phyloP scores from a whole-genome alignment of 768 basidiomycete species.

The Lactarius psammicola region DNA sequence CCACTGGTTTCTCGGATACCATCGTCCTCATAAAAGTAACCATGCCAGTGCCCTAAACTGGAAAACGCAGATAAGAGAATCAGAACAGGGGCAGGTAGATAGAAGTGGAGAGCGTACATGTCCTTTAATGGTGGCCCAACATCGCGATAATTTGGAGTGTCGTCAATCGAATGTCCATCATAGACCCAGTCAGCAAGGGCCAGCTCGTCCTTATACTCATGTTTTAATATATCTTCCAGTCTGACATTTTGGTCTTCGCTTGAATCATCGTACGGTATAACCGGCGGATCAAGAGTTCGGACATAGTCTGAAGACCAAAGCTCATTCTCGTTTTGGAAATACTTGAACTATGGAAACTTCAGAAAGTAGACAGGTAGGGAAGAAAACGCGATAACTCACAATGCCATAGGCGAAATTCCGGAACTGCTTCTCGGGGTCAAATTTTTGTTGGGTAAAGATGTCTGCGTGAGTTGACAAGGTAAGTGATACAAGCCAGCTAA shows the following conservation, averaged over 20 bases:
- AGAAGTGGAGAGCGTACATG: slow-evolving; percentile 3
- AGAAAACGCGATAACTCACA: slow-evolving; percentile 16
- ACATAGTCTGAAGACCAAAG: slow-evolving; percentile 13
- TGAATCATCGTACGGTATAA: slow-evolving; percentile 7
- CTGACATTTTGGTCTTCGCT: slow-evolving; percentile 21
- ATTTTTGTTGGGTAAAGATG: slow-evolving; percentile 30
- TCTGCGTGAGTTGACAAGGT: slow-evolving; percentile 5
- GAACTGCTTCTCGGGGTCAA: slow-evolving; percentile 29
- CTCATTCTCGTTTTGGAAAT: neutral
- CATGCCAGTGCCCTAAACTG: slow-evolving; percentile 26
- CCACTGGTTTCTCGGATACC: slow-evolving; percentile 1
- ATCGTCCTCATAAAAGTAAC: slow-evolving; percentile 13
- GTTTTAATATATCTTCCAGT: slow-evolving; percentile 10
- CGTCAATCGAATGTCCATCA: slow-evolving; percentile 19
- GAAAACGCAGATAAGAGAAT: neutral
- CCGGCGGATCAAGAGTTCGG: neutral
- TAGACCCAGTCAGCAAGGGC: slow-evolving; percentile 18
- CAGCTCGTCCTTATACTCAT: neutral
- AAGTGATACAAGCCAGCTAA: neutral
- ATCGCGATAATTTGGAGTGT: neutral
- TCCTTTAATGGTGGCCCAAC: slow-evolving; percentile 16
- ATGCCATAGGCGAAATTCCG: slow-evolving; percentile 30
- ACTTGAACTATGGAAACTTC: slow-evolving; percentile 19
- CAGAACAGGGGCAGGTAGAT: neutral
- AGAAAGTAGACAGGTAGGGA: neutral